Evolutionary conservation across 768 basidiomycete genomes (phyloP).

Genomic region (Heimioporus sp.): DNA sequence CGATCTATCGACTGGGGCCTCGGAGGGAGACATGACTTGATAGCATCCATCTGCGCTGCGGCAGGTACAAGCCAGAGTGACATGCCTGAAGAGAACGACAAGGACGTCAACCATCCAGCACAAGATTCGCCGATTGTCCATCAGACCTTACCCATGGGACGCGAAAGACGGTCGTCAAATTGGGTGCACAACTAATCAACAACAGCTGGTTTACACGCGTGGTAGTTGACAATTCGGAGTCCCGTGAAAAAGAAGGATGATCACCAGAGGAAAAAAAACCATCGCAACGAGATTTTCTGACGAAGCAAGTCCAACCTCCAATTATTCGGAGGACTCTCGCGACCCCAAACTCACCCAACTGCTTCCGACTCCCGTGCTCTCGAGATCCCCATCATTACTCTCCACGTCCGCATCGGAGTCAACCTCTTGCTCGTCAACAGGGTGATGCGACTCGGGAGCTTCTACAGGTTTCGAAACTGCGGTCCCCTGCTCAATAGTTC

Average conservation of each 20-base stretch:
- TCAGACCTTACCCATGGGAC: conserved; percentile 21
- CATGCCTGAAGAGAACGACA: conserved; percentile 39
- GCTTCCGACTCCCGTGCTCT: conserved; percentile 46
- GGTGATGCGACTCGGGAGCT: conserved; percentile 7
- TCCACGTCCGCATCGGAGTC: conserved; percentile 70
- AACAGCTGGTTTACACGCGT: conserved; percentile 6
- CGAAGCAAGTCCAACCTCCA: neutral
- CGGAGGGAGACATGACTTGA: conserved; percentile 47
- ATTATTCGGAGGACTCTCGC: conserved; percentile 20
- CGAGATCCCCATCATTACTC: conserved; percentile 56
- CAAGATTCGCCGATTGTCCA: neutral
- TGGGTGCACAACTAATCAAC: no score
- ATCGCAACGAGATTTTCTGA: neutral
- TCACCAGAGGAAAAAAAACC: neutral
- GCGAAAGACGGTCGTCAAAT: no score
- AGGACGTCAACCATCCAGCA: neutral
- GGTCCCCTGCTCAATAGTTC: conserved; percentile 2
- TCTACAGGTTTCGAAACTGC: conserved; percentile 11
- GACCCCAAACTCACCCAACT: conserved; percentile 69
- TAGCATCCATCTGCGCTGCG: conserved; percentile 37
- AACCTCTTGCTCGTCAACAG: conserved; percentile 36
- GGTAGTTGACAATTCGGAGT: no score
- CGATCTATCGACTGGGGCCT: conserved; percentile 23
- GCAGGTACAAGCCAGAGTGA: conserved; percentile 73
- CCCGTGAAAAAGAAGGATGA: no score